Evolutionary conservation across 2,329 filamentous ascomycete species (phyloP), one percentile per base, ranked within the genome.

Genomic region (Paramyrothecium sp.): DNA sequence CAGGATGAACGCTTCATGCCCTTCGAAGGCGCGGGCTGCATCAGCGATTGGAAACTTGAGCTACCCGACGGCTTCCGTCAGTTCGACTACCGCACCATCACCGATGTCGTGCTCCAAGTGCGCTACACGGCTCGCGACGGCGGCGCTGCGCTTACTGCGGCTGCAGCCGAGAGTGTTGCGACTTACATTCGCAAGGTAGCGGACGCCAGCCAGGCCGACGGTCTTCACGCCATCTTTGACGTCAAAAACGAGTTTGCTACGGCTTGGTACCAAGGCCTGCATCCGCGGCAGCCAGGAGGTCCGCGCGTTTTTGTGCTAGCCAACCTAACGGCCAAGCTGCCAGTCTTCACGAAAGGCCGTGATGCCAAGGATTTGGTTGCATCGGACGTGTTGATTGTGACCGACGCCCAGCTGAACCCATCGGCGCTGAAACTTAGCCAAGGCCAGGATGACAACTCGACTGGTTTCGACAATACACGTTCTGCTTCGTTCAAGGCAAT

Each of bases 51-150:
- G 53, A 23, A 22, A 7, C 53, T 54, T 12, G 53, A 54, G 44
- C n/a, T 54, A 13, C 44, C 41, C 16, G 22, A 20, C 7, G 21
- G n/a, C 5, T 49, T 49, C 7, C 53, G 21, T n/a, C 22, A 19
- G 21, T 54, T 48, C 21, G 53, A 54, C 20, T 41, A 49, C n/a
- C 7, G 30, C 21, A 33, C 16, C 3, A 34, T 54, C 44, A 33
- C 12, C 17, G 53, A 54, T 30, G 44, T 54, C 7, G n/a, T 54
- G 4, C n/a, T 54, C 13, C 20, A 30, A 16, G 5, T 54, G 11
- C 46, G 44, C 21, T 54, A 54, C 53, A 54, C 53, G 16, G 23
- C 41, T 21, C 21, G 17, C 8, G 53, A 50, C n/a, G 53, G 53
- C 22, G 53, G 53, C 2, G 52, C 47, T 4, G 3, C 22, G 3